phyloP scores from a whole-genome alignment of 805 yeast species.

The Ogataea glucozyma region DNA sequence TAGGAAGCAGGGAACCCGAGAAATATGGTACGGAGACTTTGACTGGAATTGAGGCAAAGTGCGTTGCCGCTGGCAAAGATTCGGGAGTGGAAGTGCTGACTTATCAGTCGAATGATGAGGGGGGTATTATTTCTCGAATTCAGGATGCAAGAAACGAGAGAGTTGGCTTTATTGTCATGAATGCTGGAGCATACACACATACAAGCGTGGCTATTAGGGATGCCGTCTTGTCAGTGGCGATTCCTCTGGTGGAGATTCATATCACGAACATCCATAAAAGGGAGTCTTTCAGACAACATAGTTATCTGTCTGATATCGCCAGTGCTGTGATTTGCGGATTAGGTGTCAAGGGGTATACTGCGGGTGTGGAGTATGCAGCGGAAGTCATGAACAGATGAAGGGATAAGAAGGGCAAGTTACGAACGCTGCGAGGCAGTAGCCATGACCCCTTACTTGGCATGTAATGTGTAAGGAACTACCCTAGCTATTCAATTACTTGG shows the following conservation, averaged over 20 bases:
- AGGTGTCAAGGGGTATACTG: slow-evolving; percentile 3
- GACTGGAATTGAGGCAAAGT: neutral
- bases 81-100: slow-evolving; percentile 4
- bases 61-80: neutral
- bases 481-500: too few relatives aligned
- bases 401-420: too few relatives aligned
- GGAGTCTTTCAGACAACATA: slow-evolving; percentile 8
- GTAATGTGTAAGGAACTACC: too few relatives aligned
- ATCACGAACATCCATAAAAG: slow-evolving; percentile 8
- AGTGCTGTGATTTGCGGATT: slow-evolving; percentile 5
- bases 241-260: slow-evolving; percentile 6
- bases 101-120: slow-evolving; percentile 8
- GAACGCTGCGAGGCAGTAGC: too few relatives aligned
- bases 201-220: slow-evolving; percentile 10
- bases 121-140: slow-evolving; percentile 2
- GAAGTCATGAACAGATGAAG: too few relatives aligned
- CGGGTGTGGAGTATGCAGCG: slow-evolving; percentile 8
- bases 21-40: slow-evolving; percentile 5
- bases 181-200: slow-evolving; percentile 9
- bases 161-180: slow-evolving; percentile 3
- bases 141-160: slow-evolving; percentile 4
- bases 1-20: slow-evolving; percentile 8
- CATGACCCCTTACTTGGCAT: too few relatives aligned
- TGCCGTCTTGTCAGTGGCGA: slow-evolving; percentile 3
- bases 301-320: slow-evolving; percentile 7